phyloP scores from a whole-genome alignment of 345 rosid species.

The Populus tremula region DNA sequence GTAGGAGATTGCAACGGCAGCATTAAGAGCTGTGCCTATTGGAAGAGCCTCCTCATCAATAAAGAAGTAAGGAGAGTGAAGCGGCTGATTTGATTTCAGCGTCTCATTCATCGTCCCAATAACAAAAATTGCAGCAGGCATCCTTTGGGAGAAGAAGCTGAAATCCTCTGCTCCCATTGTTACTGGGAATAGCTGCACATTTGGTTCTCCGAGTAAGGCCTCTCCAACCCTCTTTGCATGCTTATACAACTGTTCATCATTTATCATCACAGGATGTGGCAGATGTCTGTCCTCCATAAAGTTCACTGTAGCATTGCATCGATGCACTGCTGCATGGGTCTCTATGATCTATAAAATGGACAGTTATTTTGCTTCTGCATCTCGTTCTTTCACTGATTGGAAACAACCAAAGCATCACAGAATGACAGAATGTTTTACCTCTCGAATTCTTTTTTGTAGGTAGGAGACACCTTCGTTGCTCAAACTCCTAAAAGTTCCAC shows the following conservation, averaged over 20 bases:
- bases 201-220: conserved; percentile 47
- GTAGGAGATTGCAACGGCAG: conserved; percentile 61
- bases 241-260: conserved; percentile 49
- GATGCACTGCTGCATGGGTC: conserved; percentile 58
- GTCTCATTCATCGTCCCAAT: conserved; percentile 57
- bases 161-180: conserved; percentile 72
- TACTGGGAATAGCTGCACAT: conserved; percentile 48
- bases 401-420: not conserved
- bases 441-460: conserved; percentile 50
- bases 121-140: conserved; percentile 50
- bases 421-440: conserved; percentile 27
- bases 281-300: conserved; percentile 44
- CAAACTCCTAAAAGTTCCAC: conserved; percentile 66
- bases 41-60: conserved; percentile 65
- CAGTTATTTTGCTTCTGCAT: not conserved
- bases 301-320: conserved; percentile 49
- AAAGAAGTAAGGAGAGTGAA: conserved; percentile 63
- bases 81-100: conserved; percentile 38
- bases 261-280: conserved; percentile 57
- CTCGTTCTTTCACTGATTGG: not conserved
- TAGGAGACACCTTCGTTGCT: conserved; percentile 48
- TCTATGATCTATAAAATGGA: conserved; percentile 42
- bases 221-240: conserved; percentile 55
- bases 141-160: conserved; percentile 62
- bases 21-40: conserved; percentile 63